Percentiles rank a stretch among this genome's conserved stretches.
phyloP scores from a whole-genome alignment of 306 rosid genomes.

The Malus orientalis region DNA sequence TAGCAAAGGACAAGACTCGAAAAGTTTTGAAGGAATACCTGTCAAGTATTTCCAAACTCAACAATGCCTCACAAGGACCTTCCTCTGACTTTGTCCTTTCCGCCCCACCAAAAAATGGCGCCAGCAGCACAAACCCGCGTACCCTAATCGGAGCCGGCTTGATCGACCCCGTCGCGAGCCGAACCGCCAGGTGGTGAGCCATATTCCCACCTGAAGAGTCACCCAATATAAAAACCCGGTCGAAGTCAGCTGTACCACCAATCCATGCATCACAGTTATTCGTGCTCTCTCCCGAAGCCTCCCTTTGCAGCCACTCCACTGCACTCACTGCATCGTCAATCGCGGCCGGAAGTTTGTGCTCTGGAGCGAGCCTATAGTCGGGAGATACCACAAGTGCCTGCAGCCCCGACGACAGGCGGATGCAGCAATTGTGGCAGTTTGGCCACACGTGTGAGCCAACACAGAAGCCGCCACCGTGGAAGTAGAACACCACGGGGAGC shows the following conservation, averaged over 20 bases:
- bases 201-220: constrained; percentile 93
- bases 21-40: constrained; percentile 37
- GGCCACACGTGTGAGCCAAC: constrained; percentile 84
- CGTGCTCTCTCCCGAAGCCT: constrained; percentile 22
- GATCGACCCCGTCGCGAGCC: constrained; percentile 21
- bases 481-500: constrained; percentile 47
- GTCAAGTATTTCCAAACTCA: constrained; percentile 66
- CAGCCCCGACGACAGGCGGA: constrained; percentile 46
- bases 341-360: constrained; percentile 73
- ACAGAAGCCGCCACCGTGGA: constrained; percentile 93
- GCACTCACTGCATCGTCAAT: constrained; percentile 62
- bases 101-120: constrained; percentile 91
- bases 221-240: constrained; percentile 56
- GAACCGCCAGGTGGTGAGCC: constrained; percentile 79
- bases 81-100: constrained; percentile 72
- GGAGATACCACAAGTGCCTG: constrained; percentile 48
- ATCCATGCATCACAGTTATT: constrained; percentile 50
- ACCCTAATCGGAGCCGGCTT: constrained; percentile 41
- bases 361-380: constrained; percentile 78
- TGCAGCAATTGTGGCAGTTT: constrained; percentile 65
- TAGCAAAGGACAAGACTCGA: neutral
- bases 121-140: constrained; percentile 59
- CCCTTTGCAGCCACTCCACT: constrained; percentile 57
- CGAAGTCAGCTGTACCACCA: constrained; percentile 41
- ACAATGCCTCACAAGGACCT: constrained; percentile 44